Percentiles rank a stretch among this genome's conserved stretches.
Evolutionary conservation across 176 grass and related monocot genomes (phyloP).

Genomic region (Alloteropsis semialata): DNA sequence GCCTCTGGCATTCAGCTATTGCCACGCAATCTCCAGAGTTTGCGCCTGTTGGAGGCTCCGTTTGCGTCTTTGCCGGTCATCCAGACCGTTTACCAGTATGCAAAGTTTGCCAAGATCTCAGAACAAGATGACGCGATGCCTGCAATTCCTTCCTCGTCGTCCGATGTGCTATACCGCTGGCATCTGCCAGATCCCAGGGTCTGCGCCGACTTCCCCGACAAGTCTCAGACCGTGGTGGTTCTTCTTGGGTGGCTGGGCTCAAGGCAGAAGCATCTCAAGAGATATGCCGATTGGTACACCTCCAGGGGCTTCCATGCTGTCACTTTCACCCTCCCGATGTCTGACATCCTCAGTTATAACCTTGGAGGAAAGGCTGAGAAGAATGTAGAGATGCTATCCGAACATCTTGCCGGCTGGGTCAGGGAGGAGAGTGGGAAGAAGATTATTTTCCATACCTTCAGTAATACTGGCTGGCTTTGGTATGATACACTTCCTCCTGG

Average conservation of each 20-base stretch:
- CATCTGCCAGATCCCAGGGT: conserved; percentile 68
- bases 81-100: conserved; percentile 61
- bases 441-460: conserved; percentile 95
- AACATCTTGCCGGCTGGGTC: conserved; percentile 79
- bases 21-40: background rate
- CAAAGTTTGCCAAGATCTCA: conserved; percentile 38
- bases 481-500: conserved; percentile 20
- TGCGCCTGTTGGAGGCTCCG: background rate
- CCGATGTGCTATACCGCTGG: conserved; percentile 76
- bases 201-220: background rate
- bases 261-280: conserved; percentile 87
- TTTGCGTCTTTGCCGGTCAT: conserved; percentile 53
- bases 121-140: conserved; percentile 4
- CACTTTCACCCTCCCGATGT: conserved; percentile 88
- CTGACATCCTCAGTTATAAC: conserved; percentile 78
- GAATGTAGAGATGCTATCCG: conserved; percentile 61
- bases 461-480: conserved; percentile 95
- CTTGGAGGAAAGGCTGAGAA: conserved; percentile 67
- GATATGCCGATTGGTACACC: conserved; percentile 87
- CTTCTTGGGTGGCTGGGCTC: conserved; percentile 94
- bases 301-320: conserved; percentile 80
- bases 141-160: conserved; percentile 36
- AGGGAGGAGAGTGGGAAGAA: conserved; percentile 77
- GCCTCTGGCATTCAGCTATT: conserved; percentile 17
- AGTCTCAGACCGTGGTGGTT: conserved; percentile 71